A percentile compares a stretch with the other conserved stretches of the same genome.
phyloP scores from a whole-genome alignment of 139 green algal genomes.

The Picochlorum sp. region DNA sequence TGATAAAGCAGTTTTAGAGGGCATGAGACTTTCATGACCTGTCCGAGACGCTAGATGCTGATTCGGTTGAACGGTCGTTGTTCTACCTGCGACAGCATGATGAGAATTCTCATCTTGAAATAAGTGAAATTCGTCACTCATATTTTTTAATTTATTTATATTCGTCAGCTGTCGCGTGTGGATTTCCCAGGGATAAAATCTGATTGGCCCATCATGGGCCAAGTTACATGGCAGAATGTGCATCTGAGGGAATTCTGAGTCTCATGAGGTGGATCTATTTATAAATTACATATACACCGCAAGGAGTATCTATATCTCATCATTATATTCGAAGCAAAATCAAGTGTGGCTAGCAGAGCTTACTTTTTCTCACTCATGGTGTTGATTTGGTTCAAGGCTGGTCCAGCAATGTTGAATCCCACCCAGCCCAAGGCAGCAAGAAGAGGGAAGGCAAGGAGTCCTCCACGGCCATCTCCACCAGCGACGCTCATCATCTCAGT shows the following conservation, averaged over 20 bases:
- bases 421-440: constrained; percentile 12
- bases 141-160: too few species aligned
- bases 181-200: too few species aligned
- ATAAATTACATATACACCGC: constrained; percentile 1
- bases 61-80: too few species aligned
- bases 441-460: constrained; percentile 10
- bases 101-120: constrained; percentile 1
- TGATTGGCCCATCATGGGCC: too few species aligned
- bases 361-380: constrained; percentile 10
- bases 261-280: too few species aligned
- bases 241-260: too few species aligned
- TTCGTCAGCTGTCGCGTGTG: too few species aligned
- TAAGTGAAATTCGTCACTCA: neutral
- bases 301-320: constrained; percentile 19
- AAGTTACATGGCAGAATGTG: too few species aligned
- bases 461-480: constrained; percentile 20
- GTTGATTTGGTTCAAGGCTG: neutral
- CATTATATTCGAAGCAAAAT: neutral
- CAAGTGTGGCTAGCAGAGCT: constrained; percentile 2
- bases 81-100: neutral
- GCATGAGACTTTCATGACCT: neutral
- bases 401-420: constrained; percentile 2
- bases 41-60: too few species aligned
- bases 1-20: neutral
- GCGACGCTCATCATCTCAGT: constrained; percentile 64